Evolutionary conservation across 257 asterid genomes (phyloP).

Genomic region (Leonotis leonurus): DNA sequence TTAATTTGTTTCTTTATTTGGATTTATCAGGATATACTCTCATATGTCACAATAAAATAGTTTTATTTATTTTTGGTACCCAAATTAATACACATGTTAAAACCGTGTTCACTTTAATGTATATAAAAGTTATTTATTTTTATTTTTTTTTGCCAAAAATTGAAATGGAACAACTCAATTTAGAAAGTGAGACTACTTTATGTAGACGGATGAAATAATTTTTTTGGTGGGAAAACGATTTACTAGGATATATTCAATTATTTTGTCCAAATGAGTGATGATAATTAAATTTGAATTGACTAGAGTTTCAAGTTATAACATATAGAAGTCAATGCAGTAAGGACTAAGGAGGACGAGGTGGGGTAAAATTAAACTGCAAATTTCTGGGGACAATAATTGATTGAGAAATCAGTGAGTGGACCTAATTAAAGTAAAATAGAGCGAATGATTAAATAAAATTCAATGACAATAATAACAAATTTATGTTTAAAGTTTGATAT

Average conservation of each 20-base stretch:
- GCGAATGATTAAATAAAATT: background rate
- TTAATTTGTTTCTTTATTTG: no score
- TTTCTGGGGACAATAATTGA: constrained; percentile 16
- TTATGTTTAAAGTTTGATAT: constrained; percentile 3
- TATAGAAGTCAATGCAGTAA: constrained; percentile 13
- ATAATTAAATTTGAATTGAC: background rate
- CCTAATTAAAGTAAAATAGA: constrained; percentile 10
- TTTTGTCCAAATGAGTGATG: background rate
- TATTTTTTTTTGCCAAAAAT: no score
- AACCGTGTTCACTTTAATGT: no score
- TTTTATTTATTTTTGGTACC: no score
- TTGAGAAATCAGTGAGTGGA: constrained; percentile 29
- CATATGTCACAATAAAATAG: no score
- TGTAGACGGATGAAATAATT: no score
- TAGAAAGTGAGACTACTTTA: no score
- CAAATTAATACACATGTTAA: no score
- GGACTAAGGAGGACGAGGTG: constrained; percentile 21
- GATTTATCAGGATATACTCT: no score
- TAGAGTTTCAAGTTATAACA: background rate
- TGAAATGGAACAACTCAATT: no score
- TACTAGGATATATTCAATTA: background rate
- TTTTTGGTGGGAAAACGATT: no score
- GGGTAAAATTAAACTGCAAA: constrained; percentile 19
- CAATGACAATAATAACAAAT: constrained; percentile 5
- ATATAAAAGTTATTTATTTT: no score